phyloP scores from a whole-genome alignment of 2,329 filamentous ascomycete species.

The Exophiala calicioides region DNA sequence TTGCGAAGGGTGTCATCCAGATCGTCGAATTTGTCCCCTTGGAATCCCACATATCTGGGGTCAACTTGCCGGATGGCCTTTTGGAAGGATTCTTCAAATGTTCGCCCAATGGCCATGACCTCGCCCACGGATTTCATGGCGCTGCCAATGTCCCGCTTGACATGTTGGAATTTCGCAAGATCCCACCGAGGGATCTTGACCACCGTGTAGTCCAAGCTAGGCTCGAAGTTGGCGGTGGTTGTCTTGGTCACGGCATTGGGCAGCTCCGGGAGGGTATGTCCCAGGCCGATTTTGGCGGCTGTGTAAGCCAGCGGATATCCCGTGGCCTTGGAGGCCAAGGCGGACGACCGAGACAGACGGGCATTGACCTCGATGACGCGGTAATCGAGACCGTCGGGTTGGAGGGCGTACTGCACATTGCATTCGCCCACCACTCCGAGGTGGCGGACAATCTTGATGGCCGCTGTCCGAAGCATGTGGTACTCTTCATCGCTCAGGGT shows the following conservation, averaged over 20 bases:
- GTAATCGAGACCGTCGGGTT: constrained; percentile 96
- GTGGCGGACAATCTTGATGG: constrained; percentile 98
- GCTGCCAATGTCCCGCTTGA: constrained; percentile 94
- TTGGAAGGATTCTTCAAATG: constrained; percentile 98
- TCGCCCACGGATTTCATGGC: constrained; percentile 99
- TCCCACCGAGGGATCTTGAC: constrained; percentile 99
- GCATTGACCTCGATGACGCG: constrained; percentile 99
- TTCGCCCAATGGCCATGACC: constrained; percentile 98
- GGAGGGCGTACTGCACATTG: constrained; percentile 96
- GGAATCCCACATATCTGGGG: constrained; percentile 86
- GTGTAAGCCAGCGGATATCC: constrained; percentile 97
- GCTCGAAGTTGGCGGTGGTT: constrained; percentile 98
- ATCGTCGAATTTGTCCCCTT: constrained; percentile 91
- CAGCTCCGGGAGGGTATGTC: constrained; percentile 90
- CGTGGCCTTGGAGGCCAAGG: constrained; percentile 95
- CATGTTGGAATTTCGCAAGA: constrained; percentile 97
- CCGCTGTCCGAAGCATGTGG: constrained; percentile 96
- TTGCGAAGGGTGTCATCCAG: constrained; percentile 87
- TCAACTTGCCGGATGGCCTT: constrained; percentile 98
- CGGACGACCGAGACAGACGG: constrained; percentile 94
- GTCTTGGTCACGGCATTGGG: constrained; percentile 98
- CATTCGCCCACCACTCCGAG: constrained; percentile 97
- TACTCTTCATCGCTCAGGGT: constrained; percentile 98
- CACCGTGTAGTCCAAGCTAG: constrained; percentile 94
- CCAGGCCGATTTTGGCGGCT: constrained; percentile 95